phyloP scores from a whole-genome alignment of 179 eudicot species.

The Spinacia oleracea region DNA sequence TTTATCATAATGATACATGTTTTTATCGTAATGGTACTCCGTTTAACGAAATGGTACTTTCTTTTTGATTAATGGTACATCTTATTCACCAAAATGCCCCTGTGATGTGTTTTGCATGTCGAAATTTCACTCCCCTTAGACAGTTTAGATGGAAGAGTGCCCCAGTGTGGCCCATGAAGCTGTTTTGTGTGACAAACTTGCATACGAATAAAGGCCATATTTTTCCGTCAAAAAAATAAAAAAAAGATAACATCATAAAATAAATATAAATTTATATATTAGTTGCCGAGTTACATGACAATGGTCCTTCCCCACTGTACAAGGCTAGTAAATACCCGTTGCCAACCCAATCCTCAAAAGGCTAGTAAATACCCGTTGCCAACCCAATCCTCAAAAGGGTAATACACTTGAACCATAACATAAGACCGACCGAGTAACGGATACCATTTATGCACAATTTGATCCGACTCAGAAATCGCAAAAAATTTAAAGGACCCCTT shows the following conservation, averaged over 20 bases:
- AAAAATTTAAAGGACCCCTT: conserved; percentile 19
- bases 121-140: too few species aligned
- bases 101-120: too few species aligned
- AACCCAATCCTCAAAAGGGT: conserved; percentile 19
- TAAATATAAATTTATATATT: conserved; percentile 14
- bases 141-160: too few species aligned
- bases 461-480: conserved; percentile 31
- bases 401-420: conserved; percentile 31
- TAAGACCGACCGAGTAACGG: conserved; percentile 18
- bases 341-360: conserved; percentile 17
- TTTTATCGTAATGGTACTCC: too few species aligned
- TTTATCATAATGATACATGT: too few species aligned
- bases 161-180: too few species aligned
- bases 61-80: too few species aligned
- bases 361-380: conserved; percentile 14
- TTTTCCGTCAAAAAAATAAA: too few species aligned
- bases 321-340: conserved; percentile 21
- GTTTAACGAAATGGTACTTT: too few species aligned
- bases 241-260: conserved; percentile 4
- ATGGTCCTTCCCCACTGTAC: conserved; percentile 38
- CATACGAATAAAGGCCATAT: neutral
- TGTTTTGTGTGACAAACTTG: too few species aligned
- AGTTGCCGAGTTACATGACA: conserved; percentile 29
- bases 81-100: too few species aligned
- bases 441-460: conserved; percentile 28